Evolutionary conservation across 2,329 filamentous ascomycete genomes (phyloP), one percentile per base, ranked within the genome.

Genomic region (Penicillium sp.): DNA sequence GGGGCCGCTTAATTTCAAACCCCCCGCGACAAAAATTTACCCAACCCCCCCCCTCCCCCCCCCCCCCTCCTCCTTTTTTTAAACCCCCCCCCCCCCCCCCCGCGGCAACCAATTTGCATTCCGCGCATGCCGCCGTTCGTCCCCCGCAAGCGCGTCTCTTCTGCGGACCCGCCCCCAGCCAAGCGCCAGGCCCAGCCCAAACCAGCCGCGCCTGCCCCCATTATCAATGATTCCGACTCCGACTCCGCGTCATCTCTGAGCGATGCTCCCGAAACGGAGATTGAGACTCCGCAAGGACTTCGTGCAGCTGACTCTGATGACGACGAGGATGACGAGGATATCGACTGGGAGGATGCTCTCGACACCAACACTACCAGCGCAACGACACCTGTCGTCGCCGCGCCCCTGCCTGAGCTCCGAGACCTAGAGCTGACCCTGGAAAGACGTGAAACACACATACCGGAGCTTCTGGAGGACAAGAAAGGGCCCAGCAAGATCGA

Each of bases 401-500:
- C 82, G 52, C 75, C 77, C 2, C 80, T 85, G 0, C 81, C 77
- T 2, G 80, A 85, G 1, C 81, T 86, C 0, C 88, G 88, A 11
- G 89, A 92, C 69, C 79, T 96, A 37, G 88, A 94, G 65, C 78
- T 96, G 67, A 94, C 89, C 0, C 78, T 96, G 34, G 72, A 79
- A 54, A 74, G 74, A 60, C 73, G 76, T 8, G 82, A 88, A n/a
- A 76, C 78, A 5, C 84, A 86, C 0, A 73, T 89, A 31, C 82
- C 83, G 10, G 88, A 88, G 63, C 79, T 84, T 0, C 80, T 85
- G 47, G 86, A 86, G 22, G 80, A 81, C 17, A 96, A 91, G 76
- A 96, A 94, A 72, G 93, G 92, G 0, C 90, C 91, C 0, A 90
- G 90, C 2, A 96, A 96, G 76, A 86, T 90, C 31, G 92, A 97